Percentiles rank a stretch among this genome's conserved stretches.
phyloP scores from a whole-genome alignment of 139 green algal genomes.

The Nannochloris sp. region DNA sequence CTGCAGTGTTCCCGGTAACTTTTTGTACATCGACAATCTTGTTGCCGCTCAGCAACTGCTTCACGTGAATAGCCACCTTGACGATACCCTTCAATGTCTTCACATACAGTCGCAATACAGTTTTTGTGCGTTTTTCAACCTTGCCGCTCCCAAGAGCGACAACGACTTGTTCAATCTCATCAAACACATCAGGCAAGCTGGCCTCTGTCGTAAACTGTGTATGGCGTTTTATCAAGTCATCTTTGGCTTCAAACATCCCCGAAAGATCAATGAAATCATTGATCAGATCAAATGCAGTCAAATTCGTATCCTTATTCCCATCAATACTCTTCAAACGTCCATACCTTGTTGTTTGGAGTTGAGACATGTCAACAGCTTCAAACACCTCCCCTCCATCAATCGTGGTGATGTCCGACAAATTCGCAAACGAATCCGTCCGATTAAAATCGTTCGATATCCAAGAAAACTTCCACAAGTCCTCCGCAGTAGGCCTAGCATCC shows the following conservation, averaged over 20 bases:
- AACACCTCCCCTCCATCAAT: not conserved
- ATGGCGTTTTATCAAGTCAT: constrained; percentile 26
- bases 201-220: constrained; percentile 36
- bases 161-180: constrained; percentile 20
- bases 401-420: not conserved
- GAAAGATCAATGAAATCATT: constrained; percentile 39
- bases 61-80: constrained; percentile 20
- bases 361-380: not conserved
- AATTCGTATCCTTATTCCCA: not conserved
- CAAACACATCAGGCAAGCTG: constrained; percentile 7
- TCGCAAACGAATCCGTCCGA: not conserved
- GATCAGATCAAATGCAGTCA: constrained; percentile 47
- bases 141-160: constrained; percentile 19
- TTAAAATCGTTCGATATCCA: constrained; percentile 22
- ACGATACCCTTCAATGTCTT: constrained; percentile 17
- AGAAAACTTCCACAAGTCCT: constrained; percentile 26
- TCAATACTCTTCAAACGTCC: not conserved
- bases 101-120: constrained; percentile 27
- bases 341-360: not conserved
- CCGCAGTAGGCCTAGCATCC: constrained; percentile 9
- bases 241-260: constrained; percentile 32
- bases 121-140: constrained; percentile 5
- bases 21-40: constrained; percentile 35
- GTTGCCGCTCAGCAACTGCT: constrained; percentile 21
- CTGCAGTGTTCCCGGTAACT: constrained; percentile 23